Base-by-base conservation (phyloP, 306 rosid genomes). In the cucumber (Cucumis sativus) region DNA sequence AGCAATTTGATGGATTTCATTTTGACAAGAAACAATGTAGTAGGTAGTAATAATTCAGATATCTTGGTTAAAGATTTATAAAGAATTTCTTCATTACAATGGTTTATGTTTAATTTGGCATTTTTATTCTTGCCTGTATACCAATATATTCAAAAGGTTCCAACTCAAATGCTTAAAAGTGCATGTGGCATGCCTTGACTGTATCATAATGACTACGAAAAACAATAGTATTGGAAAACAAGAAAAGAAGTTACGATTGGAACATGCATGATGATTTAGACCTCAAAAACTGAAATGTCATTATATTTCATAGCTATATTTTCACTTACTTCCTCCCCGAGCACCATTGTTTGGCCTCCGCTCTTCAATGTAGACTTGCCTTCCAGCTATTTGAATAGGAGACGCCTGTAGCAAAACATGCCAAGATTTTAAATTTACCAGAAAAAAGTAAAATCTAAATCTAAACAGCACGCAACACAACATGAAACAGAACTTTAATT, bases 311-410 rank as follows among this genome's bases (percentile, higher is more conserved):
- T 9, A 45, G 16, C 12, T 20, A 71, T 71, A 71, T 49, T 51
- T 71, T 20, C 60, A 71, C 77, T 72, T 92, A 95, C 99, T 95
- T 92, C 96, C 97, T 72, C 96, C 98, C 56, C 96, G 86, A 64
- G 91, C 82, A 78, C 82, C 78, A 41, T 81, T 91, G 91, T 89
- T 92, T 75, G 97, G 96, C 84, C 97, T 92, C 40, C 96, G 92
- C 83, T 89, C 97, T 86, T 92, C 96, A 37, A 95, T 86, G 87
- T 92, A 92, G 64, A 95, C 86, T 86, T 85, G 96, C 81, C 97
- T 89, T 82, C 97, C 99, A 80, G 87, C 96, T 82, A 96, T 83
- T 56, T 86, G 93, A 75, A 92, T 86, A 10, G 98, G 97, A 78
- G 99, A 95, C n/a, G 97, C 97, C 97, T 95, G 84, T 18, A 74